Evolutionary conservation across 1,139 yeast genomes (phyloP), one percentile per base, ranked within the genome.

Genomic region (Lodderomyces orthopsilosis): DNA sequence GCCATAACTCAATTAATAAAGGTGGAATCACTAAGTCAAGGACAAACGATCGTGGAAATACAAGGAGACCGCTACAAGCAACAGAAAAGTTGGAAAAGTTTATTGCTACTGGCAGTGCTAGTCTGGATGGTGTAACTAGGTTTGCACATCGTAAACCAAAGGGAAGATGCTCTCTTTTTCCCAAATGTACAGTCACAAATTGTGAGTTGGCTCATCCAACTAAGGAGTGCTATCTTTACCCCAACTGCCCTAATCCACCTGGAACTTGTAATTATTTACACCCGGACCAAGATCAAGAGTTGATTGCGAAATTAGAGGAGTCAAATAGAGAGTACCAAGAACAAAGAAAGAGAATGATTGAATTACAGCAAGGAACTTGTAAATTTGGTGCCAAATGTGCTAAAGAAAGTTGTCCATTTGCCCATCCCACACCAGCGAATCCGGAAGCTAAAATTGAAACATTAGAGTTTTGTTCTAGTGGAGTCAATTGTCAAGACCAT

Each of bases 351-450:
- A 57, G 55, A 44, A 38, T 32, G 5, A 17, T 49, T 3, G 40
- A 47, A 43, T 47, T 51, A 9, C 53, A 46, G 42, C 65, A 60
- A 47, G 63, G 61, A 51, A 47, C 51, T n/a, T 89, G 96, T 69
- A 85, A 85, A 61, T 89, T 77, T 62, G 94, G 93, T 33, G 70
- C 75, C 26, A 66, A 80, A 42, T 89, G 96, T 63, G 72, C 85
- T 24, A 86, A 85, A 57, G 89, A 82, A 48, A 65, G 77, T 49
- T 89, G 96, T 68, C 89, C 90, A 21, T 88, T 83, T 68, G 96
- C 91, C 23, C 96, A 89, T 58, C 96, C 96, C 39, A 87, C 96
- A 1, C 94, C 95, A 1, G 86, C 89, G 13, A 87, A 85, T 61
- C 79, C 76, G 46, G 79, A 77, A 46, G 89, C 90, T 19, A 80